These are phyloP conservation scores for Musa schizocarpa DNA, from an alignment of 176 grass and related monocot species.

Conservation along the genomic window DNA sequence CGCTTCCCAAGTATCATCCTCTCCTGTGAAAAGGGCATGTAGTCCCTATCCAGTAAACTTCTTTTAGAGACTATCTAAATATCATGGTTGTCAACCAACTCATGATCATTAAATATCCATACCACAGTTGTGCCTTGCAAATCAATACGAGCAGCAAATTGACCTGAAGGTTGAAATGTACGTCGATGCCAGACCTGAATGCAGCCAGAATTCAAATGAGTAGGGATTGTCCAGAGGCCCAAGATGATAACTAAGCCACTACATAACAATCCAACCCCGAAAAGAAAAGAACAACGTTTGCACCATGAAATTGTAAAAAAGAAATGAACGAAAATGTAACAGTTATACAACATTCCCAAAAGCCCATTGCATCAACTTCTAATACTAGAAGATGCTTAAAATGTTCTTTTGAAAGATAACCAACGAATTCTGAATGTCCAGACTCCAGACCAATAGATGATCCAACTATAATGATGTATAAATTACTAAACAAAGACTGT, in stretches of 20 bases:
- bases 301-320: neutral
- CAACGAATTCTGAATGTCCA: conserved; percentile 1
- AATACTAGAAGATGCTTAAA: neutral
- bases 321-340: neutral
- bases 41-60: conserved; percentile 41
- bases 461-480: neutral
- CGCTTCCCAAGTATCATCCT: conserved; percentile 94
- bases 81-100: neutral
- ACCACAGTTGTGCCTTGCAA: conserved; percentile 64
- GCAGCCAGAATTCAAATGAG: conserved; percentile 10
- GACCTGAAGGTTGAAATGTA: conserved; percentile 90
- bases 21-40: conserved; percentile 91
- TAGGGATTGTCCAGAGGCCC: neutral
- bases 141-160: conserved; percentile 88
- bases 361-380: neutral
- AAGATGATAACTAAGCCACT: neutral
- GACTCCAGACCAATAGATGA: neutral
- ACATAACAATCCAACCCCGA: neutral
- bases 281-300: neutral
- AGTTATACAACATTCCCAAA: neutral
- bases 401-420: neutral
- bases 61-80: conserved; percentile 18
- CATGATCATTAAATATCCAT: conserved; percentile 25
- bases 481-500: neutral
- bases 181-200: conserved; percentile 83